A percentile compares a stretch with the other conserved stretches of the same genome.
Evolutionary conservation across 495 filamentous ascomycete species (phyloP).

Genomic region (Extremus antarcticus): DNA sequence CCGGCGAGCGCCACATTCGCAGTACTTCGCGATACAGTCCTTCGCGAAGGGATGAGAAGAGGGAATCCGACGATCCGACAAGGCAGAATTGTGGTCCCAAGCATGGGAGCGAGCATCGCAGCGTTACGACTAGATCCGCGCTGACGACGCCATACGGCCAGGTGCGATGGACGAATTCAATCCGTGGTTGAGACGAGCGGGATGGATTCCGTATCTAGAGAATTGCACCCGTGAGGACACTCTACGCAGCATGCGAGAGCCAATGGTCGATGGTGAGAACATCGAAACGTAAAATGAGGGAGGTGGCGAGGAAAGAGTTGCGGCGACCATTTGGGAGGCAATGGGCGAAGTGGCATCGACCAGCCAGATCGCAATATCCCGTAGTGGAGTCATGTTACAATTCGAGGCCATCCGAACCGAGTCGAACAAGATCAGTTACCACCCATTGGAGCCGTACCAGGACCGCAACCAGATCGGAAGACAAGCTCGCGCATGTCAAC

Average conservation of each 20-base stretch:
- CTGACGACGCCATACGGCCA: neutral
- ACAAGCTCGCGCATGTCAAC: conserved; percentile 3
- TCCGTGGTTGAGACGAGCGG: conserved; percentile 9
- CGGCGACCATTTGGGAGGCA: conserved; percentile 8
- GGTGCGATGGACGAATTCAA: conserved; percentile 10
- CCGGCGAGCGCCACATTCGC: neutral
- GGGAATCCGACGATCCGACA: neutral
- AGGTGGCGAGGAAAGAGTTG: neutral
- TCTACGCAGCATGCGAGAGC: no score
- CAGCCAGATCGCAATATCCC: conserved; percentile 7
- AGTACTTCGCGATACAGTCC: neutral
- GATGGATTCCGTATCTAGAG: conserved; percentile 11
- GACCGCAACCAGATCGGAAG: neutral
- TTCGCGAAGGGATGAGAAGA: neutral
- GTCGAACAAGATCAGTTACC: neutral
- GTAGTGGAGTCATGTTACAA: no score
- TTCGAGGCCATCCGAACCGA: neutral
- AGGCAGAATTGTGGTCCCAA: neutral
- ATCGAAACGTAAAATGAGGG: conserved; percentile 2
- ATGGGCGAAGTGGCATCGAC: conserved; percentile 4
- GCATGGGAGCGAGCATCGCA: neutral
- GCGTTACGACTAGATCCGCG: neutral
- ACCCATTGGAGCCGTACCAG: neutral
- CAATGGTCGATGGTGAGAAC: neutral
- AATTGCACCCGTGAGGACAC: neutral